phyloP scores from a whole-genome alignment of 2,329 filamentous ascomycete genomes.

The Penicillium thymicola region DNA sequence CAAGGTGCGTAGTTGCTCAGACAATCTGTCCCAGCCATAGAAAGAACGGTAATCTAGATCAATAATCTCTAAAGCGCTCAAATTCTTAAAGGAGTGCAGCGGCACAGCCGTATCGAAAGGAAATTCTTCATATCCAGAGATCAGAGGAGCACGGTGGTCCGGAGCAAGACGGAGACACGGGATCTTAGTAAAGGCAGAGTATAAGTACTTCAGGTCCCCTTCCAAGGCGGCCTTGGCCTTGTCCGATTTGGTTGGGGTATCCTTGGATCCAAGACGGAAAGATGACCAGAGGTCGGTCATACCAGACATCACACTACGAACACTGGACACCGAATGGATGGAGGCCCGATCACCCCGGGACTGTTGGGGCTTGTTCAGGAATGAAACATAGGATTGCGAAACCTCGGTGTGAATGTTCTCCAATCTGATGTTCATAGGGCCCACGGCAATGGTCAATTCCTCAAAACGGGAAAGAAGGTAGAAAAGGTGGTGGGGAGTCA shows the following conservation, averaged over 20 bases:
- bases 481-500: conserved; percentile 95
- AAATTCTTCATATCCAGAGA: conserved; percentile 93
- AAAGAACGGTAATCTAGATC: conserved; percentile 96
- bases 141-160: conserved; percentile 87
- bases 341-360: conserved; percentile 84
- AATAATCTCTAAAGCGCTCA: conserved; percentile 88
- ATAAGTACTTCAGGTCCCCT: conserved; percentile 89
- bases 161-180: conserved; percentile 84
- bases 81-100: conserved; percentile 94
- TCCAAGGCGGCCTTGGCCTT: conserved; percentile 83
- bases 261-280: conserved; percentile 76
- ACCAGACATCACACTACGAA: conserved; percentile 94
- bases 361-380: conserved; percentile 78
- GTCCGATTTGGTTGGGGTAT: conserved; percentile 77
- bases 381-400: conserved; percentile 88
- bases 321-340: conserved; percentile 92
- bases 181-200: conserved; percentile 98
- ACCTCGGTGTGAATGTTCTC: conserved; percentile 91
- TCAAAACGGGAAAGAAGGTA: conserved; percentile 94
- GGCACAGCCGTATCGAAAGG: conserved; percentile 97
- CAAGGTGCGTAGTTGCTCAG: conserved; percentile 86
- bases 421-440: conserved; percentile 91
- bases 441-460: conserved; percentile 83
- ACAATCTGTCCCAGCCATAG: conserved; percentile 91
- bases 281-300: conserved; percentile 93